These are phyloP conservation scores for Lactarius sp. DNA, from an alignment of 768 basidiomycete species.

Conservation along the genomic window DNA sequence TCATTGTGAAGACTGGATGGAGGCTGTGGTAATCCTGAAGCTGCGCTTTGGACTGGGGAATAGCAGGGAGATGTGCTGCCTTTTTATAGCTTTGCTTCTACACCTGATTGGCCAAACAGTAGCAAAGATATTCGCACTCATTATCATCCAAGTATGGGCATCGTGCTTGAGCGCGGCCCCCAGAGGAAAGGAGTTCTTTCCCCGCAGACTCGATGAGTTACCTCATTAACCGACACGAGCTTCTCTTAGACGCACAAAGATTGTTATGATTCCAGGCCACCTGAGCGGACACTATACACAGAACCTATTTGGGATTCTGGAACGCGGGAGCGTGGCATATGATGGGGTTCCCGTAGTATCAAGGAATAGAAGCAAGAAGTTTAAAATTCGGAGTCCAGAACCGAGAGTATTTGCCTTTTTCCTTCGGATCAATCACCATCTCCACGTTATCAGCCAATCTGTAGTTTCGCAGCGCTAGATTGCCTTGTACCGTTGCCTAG, in stretches of 20 bases:
- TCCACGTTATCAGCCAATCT: not conserved
- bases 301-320: not conserved
- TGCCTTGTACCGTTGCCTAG: not conserved
- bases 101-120: not conserved
- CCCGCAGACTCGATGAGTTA: not conserved
- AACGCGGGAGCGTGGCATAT: not conserved
- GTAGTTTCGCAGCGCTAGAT: not conserved
- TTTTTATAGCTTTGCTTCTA: not conserved
- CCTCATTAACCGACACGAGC: not conserved
- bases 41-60: not conserved
- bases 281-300: not conserved
- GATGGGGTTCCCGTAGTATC: not conserved
- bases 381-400: not conserved
- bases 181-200: not conserved
- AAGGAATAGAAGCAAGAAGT: not conserved
- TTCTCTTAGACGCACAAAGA: no score
- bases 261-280: not conserved
- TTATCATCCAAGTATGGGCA: not conserved
- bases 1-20: not conserved
- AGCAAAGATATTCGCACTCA: not conserved
- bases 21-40: not conserved
- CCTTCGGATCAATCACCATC: not conserved
- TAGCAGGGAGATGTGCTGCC: not conserved
- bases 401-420: not conserved
- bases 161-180: no score